Conservation (phyloP, 2,329 filamentous ascomycete genomes). For the Coniochaeta prunicola region DNA sequence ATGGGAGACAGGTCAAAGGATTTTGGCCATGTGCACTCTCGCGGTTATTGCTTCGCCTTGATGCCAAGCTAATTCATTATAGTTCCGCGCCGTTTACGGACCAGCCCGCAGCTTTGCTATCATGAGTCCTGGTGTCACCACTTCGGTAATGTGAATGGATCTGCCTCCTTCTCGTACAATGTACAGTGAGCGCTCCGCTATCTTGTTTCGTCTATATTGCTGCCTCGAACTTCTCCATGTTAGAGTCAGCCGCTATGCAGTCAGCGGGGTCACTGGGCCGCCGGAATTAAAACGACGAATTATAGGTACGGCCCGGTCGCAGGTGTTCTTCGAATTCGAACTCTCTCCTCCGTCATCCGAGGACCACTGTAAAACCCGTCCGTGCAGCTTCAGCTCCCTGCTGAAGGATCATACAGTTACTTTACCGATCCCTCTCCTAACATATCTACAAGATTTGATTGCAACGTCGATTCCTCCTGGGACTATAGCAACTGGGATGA, state of each 20-base stretch:
- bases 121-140: neutral
- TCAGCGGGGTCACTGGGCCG: neutral
- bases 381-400: neutral
- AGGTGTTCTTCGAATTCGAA: neutral
- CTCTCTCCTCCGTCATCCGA: neutral
- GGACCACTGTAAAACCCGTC: neutral
- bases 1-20: neutral
- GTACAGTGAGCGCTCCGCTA: neutral
- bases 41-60: neutral
- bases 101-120: neutral
- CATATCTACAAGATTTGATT: no score
- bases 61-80: neutral
- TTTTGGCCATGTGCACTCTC: neutral
- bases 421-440: no score
- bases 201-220: neutral
- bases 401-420: no score
- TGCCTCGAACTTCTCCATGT: neutral
- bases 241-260: neutral
- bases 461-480: no score
- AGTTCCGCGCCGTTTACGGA: neutral
- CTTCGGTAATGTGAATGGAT: neutral
- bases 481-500: neutral
- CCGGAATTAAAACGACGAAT: neutral
- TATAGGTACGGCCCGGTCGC: neutral
- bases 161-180: neutral